A percentile compares a stretch with the other conserved stretches of the same genome.
Evolutionary conservation across 2,329 filamentous ascomycete genomes (phyloP).

Genomic region (Huntiella moniliformis): DNA sequence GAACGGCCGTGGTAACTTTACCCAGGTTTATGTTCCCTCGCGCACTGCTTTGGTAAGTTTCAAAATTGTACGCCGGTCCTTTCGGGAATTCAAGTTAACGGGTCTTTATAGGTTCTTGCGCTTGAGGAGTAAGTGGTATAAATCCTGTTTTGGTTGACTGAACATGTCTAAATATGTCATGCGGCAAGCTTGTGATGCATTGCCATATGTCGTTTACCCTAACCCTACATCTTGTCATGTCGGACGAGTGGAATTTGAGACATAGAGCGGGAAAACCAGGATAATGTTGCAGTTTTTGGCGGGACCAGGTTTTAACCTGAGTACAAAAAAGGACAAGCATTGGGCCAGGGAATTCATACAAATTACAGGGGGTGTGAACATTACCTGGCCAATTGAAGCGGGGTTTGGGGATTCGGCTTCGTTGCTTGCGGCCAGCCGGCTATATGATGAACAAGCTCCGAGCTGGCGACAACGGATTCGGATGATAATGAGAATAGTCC

Average conservation of each 20-base stretch:
- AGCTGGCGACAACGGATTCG: too few relatives aligned
- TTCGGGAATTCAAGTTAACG: conserved; percentile 2
- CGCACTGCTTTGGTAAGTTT: conserved; percentile 60
- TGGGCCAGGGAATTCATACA: conserved; percentile 1
- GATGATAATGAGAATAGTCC: too few relatives aligned
- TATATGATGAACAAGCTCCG: conserved; percentile 1
- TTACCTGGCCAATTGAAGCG: neutral
- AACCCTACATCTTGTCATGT: neutral
- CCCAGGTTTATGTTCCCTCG: conserved; percentile 76
- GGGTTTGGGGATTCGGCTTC: conserved; percentile 2
- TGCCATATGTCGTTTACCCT: neutral
- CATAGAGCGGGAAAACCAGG: neutral
- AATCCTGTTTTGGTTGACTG: too few relatives aligned
- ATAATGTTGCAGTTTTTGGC: neutral
- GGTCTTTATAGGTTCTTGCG: conserved; percentile 6
- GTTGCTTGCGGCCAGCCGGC: neutral
- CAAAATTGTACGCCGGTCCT: conserved; percentile 6
- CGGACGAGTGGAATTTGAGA: neutral
- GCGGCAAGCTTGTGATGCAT: too few relatives aligned
- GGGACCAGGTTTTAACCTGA: neutral
- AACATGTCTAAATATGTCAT: too few relatives aligned
- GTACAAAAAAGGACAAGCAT: conserved; percentile 2
- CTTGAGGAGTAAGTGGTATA: conserved; percentile 1
- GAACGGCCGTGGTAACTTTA: conserved; percentile 80
- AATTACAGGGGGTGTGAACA: neutral